A percentile compares a stretch with the other conserved stretches of the same genome.
These are phyloP conservation scores for Malassezia psittaci DNA, from an alignment of 1,284 basidiomycete species.

Conservation along the genomic window DNA sequence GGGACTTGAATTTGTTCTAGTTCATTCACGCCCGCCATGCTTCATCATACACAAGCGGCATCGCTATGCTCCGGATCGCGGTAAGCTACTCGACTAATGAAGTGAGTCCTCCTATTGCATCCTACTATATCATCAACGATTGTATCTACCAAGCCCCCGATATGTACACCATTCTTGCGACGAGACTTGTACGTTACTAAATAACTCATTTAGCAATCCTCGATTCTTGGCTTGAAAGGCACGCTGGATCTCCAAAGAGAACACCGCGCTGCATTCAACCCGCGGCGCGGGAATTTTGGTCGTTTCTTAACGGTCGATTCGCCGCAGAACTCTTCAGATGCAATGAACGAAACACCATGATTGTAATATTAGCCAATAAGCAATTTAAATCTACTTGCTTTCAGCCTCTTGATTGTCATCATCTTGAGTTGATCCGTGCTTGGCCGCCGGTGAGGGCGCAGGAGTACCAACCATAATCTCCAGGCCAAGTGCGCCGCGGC, in stretches of 20 bases:
- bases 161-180: constrained; percentile 31
- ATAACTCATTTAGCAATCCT: constrained; percentile 25
- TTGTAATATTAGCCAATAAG: no score
- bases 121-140: constrained; percentile 40
- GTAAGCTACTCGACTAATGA: not conserved
- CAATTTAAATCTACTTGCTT: no score
- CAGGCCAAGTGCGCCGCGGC: constrained; percentile 25
- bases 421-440: no score
- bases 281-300: constrained; percentile 34
- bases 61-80: not conserved
- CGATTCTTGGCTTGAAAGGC: constrained; percentile 23
- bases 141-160: constrained; percentile 41
- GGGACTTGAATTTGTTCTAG: constrained; percentile 37
- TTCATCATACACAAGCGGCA: constrained; percentile 37
- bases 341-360: not conserved
- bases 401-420: no score
- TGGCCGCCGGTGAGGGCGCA: not conserved
- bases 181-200: constrained; percentile 23
- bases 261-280: constrained; percentile 26
- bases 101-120: constrained; percentile 20
- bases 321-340: no score
- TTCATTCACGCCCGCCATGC: constrained; percentile 22
- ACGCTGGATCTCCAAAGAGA: constrained; percentile 22
- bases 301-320: constrained; percentile 19
- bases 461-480: constrained; percentile 29